Conservation (phyloP, 1,139 yeast species). For the Yamadazyma dushanensis region DNA sequence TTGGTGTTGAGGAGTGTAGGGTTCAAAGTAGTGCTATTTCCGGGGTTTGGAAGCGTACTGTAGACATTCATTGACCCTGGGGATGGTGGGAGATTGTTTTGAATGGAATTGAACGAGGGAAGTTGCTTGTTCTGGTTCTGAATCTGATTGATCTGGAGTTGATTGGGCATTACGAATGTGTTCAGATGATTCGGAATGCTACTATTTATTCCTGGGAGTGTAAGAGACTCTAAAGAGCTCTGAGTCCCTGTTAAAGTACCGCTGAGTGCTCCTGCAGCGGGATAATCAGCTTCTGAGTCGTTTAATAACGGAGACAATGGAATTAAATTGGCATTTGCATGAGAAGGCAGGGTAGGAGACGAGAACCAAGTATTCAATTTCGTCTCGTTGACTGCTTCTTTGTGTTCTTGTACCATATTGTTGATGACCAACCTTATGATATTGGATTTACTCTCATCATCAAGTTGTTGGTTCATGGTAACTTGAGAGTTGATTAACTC, state of each 20-base stretch:
- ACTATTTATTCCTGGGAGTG: slow-evolving; percentile 16
- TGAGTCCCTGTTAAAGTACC: slow-evolving; percentile 4
- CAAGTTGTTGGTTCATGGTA: slow-evolving; percentile 8
- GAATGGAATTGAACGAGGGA: slow-evolving; percentile 40
- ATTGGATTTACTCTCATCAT: slow-evolving; percentile 13
- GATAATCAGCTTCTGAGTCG: slow-evolving; percentile 30
- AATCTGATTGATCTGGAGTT: slow-evolving; percentile 22
- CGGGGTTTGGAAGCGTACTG: slow-evolving; percentile 2
- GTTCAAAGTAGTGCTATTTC: slow-evolving; percentile 1
- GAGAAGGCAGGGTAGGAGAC: slow-evolving; percentile 10
- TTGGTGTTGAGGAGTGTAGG: neutral
- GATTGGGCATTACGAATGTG: slow-evolving; percentile 18
- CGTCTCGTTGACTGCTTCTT: slow-evolving; percentile 8
- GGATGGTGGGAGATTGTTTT: slow-evolving; percentile 22
- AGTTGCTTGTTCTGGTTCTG: slow-evolving; percentile 35
- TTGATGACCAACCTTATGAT: slow-evolving; percentile 10
- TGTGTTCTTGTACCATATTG: slow-evolving; percentile 12
- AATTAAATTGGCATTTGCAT: slow-evolving; percentile 24
- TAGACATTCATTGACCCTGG: slow-evolving; percentile 4
- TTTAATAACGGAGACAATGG: slow-evolving; percentile 40
- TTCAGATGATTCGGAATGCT: slow-evolving; percentile 4
- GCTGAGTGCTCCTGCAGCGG: slow-evolving; percentile 9
- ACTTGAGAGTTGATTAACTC: slow-evolving; percentile 11
- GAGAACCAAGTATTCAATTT: slow-evolving; percentile 12
- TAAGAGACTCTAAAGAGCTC: slow-evolving; percentile 11